A percentile compares a stretch with the other conserved stretches of the same genome.
phyloP scores from a whole-genome alignment of 257 asterid genomes.

The Ballota nigra region DNA sequence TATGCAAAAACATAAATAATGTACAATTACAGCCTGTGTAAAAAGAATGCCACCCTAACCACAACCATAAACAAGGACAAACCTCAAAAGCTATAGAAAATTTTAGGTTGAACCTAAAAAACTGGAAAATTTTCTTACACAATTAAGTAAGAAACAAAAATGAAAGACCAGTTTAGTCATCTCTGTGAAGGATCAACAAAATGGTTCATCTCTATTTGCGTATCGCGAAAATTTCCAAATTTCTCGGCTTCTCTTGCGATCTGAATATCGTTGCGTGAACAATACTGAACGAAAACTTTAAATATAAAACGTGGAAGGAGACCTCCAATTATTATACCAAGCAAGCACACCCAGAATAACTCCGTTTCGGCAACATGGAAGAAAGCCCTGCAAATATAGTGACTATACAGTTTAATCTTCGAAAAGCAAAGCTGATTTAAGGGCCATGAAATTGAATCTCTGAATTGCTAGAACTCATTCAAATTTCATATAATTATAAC shows the following conservation, averaged over 20 bases:
- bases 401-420: slow-evolving; percentile 2
- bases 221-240: slow-evolving; percentile 31
- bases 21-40: slow-evolving; percentile 50
- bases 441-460: neutral
- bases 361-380: slow-evolving; percentile 53
- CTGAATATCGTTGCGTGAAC: slow-evolving; percentile 57
- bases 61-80: slow-evolving; percentile 21
- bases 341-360: slow-evolving; percentile 77
- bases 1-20: neutral
- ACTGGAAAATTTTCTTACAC: slow-evolving; percentile 22
- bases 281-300: slow-evolving; percentile 48
- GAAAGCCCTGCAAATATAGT: slow-evolving; percentile 71
- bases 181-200: slow-evolving; percentile 41
- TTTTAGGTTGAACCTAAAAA: slow-evolving; percentile 29
- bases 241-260: slow-evolving; percentile 81
- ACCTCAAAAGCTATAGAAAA: slow-evolving; percentile 12
- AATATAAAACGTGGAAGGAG: slow-evolving; percentile 77
- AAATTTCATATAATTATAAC: neutral
- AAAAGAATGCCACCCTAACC: slow-evolving; percentile 39
- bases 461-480: neutral
- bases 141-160: slow-evolving; percentile 5
- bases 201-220: slow-evolving; percentile 71
- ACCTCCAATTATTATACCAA: slow-evolving; percentile 54
- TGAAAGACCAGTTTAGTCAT: slow-evolving; percentile 10
- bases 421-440: neutral